Evolutionary conservation across 768 basidiomycete genomes (phyloP).

Genomic region (Filobasidium floriforme): DNA sequence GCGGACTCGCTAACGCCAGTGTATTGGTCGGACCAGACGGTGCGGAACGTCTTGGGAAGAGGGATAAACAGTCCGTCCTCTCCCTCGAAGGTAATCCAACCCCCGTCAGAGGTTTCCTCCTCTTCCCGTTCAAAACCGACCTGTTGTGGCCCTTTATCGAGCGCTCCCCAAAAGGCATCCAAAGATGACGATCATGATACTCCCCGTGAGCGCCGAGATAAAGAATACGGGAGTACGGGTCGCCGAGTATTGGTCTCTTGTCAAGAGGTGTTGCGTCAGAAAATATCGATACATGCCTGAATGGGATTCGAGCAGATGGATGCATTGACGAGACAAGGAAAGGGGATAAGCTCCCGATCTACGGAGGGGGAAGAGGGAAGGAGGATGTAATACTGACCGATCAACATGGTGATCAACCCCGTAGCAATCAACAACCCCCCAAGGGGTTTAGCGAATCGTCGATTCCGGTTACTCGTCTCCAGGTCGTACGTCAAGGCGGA

Average conservation of each 20-base stretch:
- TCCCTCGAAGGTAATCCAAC: not conserved
- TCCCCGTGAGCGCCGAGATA: not conserved
- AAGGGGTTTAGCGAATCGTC: conserved; percentile 12
- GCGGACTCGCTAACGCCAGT: no score
- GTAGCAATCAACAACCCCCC: conserved; percentile 9
- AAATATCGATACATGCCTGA: conserved; percentile 11
- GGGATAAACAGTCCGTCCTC: no score
- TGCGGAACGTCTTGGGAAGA: no score
- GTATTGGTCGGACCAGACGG: no score
- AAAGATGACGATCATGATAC: conserved; percentile 9
- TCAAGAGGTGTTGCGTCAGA: conserved; percentile 9
- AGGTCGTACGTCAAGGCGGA: not conserved
- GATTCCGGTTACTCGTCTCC: not conserved
- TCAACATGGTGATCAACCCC: conserved; percentile 4
- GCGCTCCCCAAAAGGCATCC: conserved; percentile 8
- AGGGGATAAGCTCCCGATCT: not conserved
- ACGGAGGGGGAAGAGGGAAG: not conserved
- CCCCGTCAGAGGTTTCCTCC: not conserved
- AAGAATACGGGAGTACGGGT: conserved; percentile 1
- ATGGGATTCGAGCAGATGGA: no score
- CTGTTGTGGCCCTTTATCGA: not conserved
- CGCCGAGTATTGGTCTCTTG: conserved; percentile 4
- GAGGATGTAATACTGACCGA: conserved; percentile 10
- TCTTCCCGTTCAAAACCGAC: not conserved
- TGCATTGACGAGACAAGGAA: not conserved